A percentile compares a stretch with the other conserved stretches of the same genome.
These are phyloP conservation scores for Cystobasidium slooffiae DNA, from an alignment of 1,284 basidiomycete species.

Conservation along the genomic window DNA sequence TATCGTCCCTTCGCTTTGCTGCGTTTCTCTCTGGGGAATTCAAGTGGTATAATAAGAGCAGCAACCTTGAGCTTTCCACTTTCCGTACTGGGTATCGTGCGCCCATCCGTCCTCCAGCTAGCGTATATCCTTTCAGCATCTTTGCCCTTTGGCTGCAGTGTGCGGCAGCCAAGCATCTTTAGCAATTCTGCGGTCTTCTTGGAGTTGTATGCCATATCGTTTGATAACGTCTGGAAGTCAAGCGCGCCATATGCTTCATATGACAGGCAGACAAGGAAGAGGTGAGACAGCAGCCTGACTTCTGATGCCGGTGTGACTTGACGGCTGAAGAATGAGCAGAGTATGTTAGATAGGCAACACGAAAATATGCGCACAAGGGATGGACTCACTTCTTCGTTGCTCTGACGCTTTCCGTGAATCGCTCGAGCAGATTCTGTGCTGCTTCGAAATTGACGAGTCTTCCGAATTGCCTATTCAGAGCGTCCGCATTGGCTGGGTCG, in stretches of 20 bases:
- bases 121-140: constrained; percentile 66
- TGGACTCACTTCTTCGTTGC: constrained; percentile 29
- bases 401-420: constrained; percentile 36
- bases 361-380: constrained; percentile 10
- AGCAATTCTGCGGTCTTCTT: constrained; percentile 55
- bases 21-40: constrained; percentile 69
- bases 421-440: constrained; percentile 29
- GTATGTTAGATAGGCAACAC: neutral
- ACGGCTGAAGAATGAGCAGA: constrained; percentile 59
- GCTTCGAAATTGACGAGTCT: constrained; percentile 41
- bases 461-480: constrained; percentile 21
- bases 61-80: constrained; percentile 65
- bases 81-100: constrained; percentile 42
- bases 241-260: constrained; percentile 62
- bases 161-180: constrained; percentile 67
- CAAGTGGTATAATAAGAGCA: constrained; percentile 71
- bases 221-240: constrained; percentile 69
- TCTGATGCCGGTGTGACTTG: constrained; percentile 71
- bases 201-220: constrained; percentile 66
- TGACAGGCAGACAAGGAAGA: constrained; percentile 77
- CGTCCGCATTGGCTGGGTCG: constrained; percentile 13
- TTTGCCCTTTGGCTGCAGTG: constrained; percentile 64
- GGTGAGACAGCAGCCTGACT: constrained; percentile 72
- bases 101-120: constrained; percentile 36
- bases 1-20: constrained; percentile 51